Evolutionary conservation across 1,284 basidiomycete species (phyloP).

Genomic region (Microstroma glucosiphilum): DNA sequence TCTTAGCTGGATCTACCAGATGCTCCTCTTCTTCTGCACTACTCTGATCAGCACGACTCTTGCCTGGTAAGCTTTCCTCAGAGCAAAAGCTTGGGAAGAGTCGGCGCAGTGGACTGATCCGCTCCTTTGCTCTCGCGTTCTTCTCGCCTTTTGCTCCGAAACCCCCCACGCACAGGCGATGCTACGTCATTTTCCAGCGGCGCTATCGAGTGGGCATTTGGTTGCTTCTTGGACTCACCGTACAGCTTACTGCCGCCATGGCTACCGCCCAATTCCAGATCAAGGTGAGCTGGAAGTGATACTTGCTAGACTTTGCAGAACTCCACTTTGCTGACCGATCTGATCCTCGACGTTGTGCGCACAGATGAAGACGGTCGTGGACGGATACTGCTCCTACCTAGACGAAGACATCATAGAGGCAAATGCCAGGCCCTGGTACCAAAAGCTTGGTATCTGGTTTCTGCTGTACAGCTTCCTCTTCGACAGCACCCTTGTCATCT

Average conservation of each 20-base stretch:
- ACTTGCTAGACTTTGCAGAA: background rate
- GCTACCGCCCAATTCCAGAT: background rate
- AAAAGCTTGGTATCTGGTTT: background rate
- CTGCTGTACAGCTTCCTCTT: conserved; percentile 10
- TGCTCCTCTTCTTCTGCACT: background rate
- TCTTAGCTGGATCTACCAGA: background rate
- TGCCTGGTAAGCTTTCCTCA: conserved; percentile 10
- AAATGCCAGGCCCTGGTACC: conserved; percentile 5
- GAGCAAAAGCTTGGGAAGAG: background rate
- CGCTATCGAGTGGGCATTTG: background rate
- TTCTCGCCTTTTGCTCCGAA: too few species aligned
- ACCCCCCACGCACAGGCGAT: conserved; percentile 9
- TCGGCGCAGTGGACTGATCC: background rate
- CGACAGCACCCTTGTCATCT: conserved; percentile 4
- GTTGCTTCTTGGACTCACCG: conserved; percentile 1
- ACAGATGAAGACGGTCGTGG: background rate
- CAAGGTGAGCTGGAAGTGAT: background rate
- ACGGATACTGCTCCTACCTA: conserved; percentile 2
- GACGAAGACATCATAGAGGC: conserved; percentile 6
- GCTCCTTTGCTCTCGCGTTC: background rate
- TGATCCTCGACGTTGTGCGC: background rate
- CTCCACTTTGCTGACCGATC: background rate
- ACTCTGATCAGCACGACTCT: conserved; percentile 6
- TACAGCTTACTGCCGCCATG: conserved; percentile 9
- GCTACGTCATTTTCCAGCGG: conserved; percentile 14